Base-by-base conservation (phyloP, 169 alveolate species). In the Babesia bigemina region DNA sequence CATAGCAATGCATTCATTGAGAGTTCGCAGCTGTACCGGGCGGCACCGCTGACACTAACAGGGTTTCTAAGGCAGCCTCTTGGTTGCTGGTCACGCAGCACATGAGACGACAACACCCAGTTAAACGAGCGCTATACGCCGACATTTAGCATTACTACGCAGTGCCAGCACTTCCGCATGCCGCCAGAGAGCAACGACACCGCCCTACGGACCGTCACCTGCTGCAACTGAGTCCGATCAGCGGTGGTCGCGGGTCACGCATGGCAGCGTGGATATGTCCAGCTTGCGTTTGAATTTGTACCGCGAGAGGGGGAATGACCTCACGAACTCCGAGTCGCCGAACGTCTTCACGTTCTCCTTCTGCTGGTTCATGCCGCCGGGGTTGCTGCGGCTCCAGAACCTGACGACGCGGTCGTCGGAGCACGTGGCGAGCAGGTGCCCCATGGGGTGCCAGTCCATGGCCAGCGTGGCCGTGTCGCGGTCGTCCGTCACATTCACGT, bases 401-500 rank as follows among this genome's bases (percentile, higher is more conserved):
- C 93, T 70, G 22, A 91, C 82, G 53, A 76, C 71, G 44, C 84
- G 82, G 82, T 93, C 94, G 59, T 92, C 95, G 49, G 95, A 87
- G 62, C 95, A 91, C 21, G 96, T 85, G 50, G 93, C 96, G 57
- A 93, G 92, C 82, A 93, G 58, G 71, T 93, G 96, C 2, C 96
- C 96, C 66, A 91, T 63, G 22, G 96, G 96, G 63, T 93, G 96
- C 94, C 95, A 93, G 63, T 89, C 95, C 76, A 91, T 75, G 44
- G 94, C 75, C 55, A 90, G 67, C 21, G 92, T 87, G 29, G 88
- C 77, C 42, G 86, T 82, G 47, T 85, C 77, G 52, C 86, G 81
- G 56, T 89, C 94, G 42, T 66, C 87, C 16, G 78, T 69, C 28
- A 72, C 84, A 16, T 75, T 74, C 26, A 84, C 71, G 50, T 85